phyloP scores from a whole-genome alignment of 106 monocot species.

The Narthecium ossifragum region DNA sequence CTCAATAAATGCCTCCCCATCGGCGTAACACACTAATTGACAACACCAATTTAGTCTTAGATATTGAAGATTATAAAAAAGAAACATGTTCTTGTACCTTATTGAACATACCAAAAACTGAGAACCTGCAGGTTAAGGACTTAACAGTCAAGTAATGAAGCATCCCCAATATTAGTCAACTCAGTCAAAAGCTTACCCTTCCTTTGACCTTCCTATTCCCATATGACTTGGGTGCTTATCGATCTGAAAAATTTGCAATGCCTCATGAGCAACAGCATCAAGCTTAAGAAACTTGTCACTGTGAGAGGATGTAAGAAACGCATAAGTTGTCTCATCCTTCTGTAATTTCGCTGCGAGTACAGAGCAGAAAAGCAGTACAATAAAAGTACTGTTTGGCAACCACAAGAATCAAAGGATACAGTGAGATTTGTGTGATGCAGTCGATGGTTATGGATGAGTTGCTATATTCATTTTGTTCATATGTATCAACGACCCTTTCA shows the following conservation, averaged over 20 bases:
- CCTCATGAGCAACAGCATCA: conserved; percentile 87
- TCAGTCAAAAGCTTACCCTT: conserved; percentile 51
- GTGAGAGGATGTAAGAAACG: conserved; percentile 42
- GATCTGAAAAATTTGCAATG: conserved; percentile 91
- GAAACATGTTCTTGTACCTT: conserved; percentile 40
- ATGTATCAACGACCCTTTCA: conserved; percentile 83
- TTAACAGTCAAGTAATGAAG: conserved; percentile 7
- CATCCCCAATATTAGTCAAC: not conserved
- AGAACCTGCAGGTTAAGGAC: conserved; percentile 62
- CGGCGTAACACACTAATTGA: conserved; percentile 82
- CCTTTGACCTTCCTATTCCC: conserved; percentile 99
- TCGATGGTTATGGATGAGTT: conserved; percentile 75
- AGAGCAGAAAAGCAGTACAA: not conserved
- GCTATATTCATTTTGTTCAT: conserved; percentile 61
- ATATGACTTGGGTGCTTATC: conserved; percentile 99
- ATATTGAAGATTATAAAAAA: not conserved
- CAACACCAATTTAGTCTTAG: conserved; percentile 20
- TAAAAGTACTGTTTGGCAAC: not conserved
- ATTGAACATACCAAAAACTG: conserved; percentile 96
- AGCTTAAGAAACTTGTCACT: conserved; percentile 96
- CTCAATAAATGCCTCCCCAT: conserved; percentile 86
- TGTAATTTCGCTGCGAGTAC: no score
- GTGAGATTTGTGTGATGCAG: conserved; percentile 74
- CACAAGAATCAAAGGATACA: conserved; percentile 51
- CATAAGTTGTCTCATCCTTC: not conserved